Conservation (phyloP, 2,329 filamentous ascomycete species). For the Clonostachys sp. region DNA sequence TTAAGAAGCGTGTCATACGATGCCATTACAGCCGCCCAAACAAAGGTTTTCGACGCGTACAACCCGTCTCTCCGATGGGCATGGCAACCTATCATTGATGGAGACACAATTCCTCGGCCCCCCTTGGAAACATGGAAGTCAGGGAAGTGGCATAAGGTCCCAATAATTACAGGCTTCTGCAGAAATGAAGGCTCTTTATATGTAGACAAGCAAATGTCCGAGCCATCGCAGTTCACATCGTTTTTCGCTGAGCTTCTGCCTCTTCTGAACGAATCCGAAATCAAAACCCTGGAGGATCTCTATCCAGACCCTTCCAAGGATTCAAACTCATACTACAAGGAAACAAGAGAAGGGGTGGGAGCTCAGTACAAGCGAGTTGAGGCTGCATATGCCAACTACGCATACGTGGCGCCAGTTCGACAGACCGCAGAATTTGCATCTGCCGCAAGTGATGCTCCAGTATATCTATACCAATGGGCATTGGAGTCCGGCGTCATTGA, state of each 20-base stretch:
- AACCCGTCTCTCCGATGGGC: conserved; percentile 47
- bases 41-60: conserved; percentile 37
- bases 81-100: conserved; percentile 67
- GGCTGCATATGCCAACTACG: conserved; percentile 49
- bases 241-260: conserved; percentile 62
- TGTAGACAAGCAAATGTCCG: conserved; percentile 44
- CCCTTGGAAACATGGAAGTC: conserved; percentile 52
- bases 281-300: conserved; percentile 46
- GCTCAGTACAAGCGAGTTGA: conserved; percentile 49
- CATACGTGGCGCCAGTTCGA: conserved; percentile 45
- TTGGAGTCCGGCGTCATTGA: conserved; percentile 32
- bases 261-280: conserved; percentile 41
- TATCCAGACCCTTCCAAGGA: conserved; percentile 52
- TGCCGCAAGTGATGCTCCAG: conserved; percentile 3
- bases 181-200: conserved; percentile 66
- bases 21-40: conserved; percentile 26
- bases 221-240: conserved; percentile 43
- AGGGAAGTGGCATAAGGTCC: conserved; percentile 17
- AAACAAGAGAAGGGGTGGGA: conserved; percentile 33
- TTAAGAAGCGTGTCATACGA: conserved; percentile 35
- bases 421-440: conserved; percentile 34
- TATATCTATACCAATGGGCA: conserved; percentile 32
- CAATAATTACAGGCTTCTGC: conserved; percentile 64
- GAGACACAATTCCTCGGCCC: conserved; percentile 49
- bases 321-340: conserved; percentile 26